phyloP scores from a whole-genome alignment of 305 asterid genomes.

The Fraxinus dipetala region DNA sequence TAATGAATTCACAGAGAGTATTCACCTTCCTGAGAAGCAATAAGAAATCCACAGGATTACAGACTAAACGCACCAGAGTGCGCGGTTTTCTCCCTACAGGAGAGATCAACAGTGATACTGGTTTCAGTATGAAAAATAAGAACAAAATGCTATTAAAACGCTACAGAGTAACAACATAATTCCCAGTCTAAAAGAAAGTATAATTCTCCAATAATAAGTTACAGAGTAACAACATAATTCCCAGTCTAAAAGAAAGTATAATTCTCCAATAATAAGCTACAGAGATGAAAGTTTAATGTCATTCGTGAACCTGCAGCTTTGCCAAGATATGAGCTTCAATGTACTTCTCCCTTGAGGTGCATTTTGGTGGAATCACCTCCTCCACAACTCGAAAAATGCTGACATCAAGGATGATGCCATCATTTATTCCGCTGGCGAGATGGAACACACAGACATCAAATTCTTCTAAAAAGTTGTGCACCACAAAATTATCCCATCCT shows the following conservation, averaged over 20 bases:
- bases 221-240: not conserved
- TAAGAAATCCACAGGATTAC: not conserved
- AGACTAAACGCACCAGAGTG: not conserved
- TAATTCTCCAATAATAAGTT: too few species aligned
- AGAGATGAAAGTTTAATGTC: not conserved
- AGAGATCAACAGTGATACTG: not conserved
- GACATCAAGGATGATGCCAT: slow-evolving; percentile 5
- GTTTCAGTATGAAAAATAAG: not conserved
- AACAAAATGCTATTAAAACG: not conserved
- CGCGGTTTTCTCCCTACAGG: not conserved
- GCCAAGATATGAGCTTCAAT: not conserved
- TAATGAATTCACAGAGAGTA: not conserved
- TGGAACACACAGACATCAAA: slow-evolving; percentile 31
- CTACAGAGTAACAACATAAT: not conserved
- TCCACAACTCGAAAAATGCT: slow-evolving; percentile 22
- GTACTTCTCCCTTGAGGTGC: not conserved
- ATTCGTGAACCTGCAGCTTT: not conserved
- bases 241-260: not conserved
- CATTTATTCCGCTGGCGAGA: not conserved
- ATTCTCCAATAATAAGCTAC: not conserved
- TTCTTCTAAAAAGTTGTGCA: slow-evolving; percentile 32
- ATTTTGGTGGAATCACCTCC: slow-evolving; percentile 22
- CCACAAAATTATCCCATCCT: slow-evolving; percentile 43
- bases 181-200: not conserved
- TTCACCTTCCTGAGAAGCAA: not conserved